These are phyloP conservation scores for Tremellales sp. DNA, from an alignment of 1,284 basidiomycete species.

Conservation along the genomic window DNA sequence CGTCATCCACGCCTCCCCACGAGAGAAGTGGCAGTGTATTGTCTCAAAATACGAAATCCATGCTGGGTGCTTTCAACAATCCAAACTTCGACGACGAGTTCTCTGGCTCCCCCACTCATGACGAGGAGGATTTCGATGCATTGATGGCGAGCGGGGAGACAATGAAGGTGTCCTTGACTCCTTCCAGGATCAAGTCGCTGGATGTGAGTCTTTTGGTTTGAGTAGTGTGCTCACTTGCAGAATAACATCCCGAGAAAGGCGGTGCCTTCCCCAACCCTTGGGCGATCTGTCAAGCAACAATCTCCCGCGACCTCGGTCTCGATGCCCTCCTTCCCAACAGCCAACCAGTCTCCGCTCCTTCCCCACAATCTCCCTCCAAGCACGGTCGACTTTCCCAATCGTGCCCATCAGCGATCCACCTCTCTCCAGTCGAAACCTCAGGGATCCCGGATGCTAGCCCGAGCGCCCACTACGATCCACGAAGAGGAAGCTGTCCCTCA, in stretches of 20 bases:
- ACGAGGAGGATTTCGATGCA: slow-evolving; percentile 74
- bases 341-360: neutral
- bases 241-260: slow-evolving; percentile 37
- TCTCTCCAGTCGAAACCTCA: too few relatives aligned
- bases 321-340: neutral
- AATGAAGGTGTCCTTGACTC: slow-evolving; percentile 92
- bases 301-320: neutral
- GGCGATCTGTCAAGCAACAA: too few relatives aligned
- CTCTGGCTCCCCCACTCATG: slow-evolving; percentile 16
- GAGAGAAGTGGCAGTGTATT: slow-evolving; percentile 28
- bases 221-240: too few relatives aligned
- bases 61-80: slow-evolving; percentile 26
- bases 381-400: slow-evolving; percentile 5
- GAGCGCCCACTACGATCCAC: too few relatives aligned
- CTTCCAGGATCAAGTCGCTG: slow-evolving; percentile 82
- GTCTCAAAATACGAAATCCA: slow-evolving; percentile 23
- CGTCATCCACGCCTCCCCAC: slow-evolving; percentile 8
- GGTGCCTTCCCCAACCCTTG: too few relatives aligned
- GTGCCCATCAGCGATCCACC: too few relatives aligned
- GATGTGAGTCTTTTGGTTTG: slow-evolving; percentile 64
- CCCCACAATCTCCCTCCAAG: too few relatives aligned
- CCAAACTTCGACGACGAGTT: slow-evolving; percentile 5
- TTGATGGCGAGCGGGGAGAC: slow-evolving; percentile 80
- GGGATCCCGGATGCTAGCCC: too few relatives aligned
- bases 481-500: slow-evolving; percentile 26